Evolutionary conservation across 176 grass and related monocot species (phyloP), one percentile per base, ranked within the genome.

Genomic region (Oryza officinalis): DNA sequence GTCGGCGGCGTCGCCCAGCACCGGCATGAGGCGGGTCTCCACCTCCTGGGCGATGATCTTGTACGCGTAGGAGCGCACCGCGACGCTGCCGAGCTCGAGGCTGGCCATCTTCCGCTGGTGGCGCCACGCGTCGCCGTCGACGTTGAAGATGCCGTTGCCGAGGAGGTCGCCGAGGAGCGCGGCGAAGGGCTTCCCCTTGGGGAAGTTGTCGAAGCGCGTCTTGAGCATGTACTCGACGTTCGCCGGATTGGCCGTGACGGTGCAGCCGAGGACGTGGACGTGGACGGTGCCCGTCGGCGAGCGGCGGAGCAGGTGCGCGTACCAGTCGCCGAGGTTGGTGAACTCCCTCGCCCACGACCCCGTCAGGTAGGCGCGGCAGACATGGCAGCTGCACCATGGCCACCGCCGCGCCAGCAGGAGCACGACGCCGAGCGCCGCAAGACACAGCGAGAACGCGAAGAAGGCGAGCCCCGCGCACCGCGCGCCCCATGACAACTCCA

Each of bases 171-270:
- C 85, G 60, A 97, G 92, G n/a, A 96, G 14, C 2, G 50, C 35
- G 1, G 91, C 69, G 79, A 96, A 96, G 10, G 67, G 44, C 69
- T 74, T 85, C 26, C 94, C 94, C 85, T 96, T 96, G 25, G 90
- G 94, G 68, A 92, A 96, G 85, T 96, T 96, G 45, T 96, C 83
- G 83, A 93, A 96, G 22, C 86, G 79, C 2, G 86, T 87, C 67
- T 69, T 87, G 80, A 93, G 94, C 83, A 96, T 93, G 90, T 93
- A 86, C 88, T 96, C 86, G 12, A 93, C 90, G 85, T 96, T 96
- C 37, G 67, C 72, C 13, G 90, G 90, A 69, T 96, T 96, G 26
- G 94, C 80, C 0, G 94, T 96, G 69, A 96, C 47, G 13, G 87
- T 80, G 82, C 76, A 89, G 71, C 87, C 88, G 32, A 96, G 78